phyloP scores from a whole-genome alignment of 106 monocot genomes.

The Ottelia alismoides region DNA sequence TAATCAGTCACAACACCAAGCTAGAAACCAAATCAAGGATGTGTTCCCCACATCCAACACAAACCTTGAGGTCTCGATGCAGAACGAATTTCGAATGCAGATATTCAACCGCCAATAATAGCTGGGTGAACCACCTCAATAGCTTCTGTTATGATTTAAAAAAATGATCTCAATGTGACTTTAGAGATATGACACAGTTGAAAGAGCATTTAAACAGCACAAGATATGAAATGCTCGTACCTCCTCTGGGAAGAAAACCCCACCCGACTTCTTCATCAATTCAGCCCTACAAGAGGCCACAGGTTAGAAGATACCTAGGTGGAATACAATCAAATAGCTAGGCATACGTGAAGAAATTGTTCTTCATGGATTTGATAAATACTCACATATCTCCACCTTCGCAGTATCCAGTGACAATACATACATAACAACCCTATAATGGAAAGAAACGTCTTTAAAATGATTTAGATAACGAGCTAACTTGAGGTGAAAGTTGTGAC shows the following conservation, averaged over 20 bases:
- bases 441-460: too few species aligned
- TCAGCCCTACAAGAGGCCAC: conserved; percentile 41
- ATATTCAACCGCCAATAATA: conserved; percentile 89
- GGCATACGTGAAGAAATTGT: not conserved
- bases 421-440: conserved; percentile 87
- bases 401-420: conserved; percentile 96
- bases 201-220: not conserved
- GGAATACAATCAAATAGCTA: too few species aligned
- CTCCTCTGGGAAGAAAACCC: conserved; percentile 82
- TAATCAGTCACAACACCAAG: not conserved
- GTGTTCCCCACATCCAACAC: not conserved
- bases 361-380: not conserved
- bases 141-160: conserved; percentile 45
- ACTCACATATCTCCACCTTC: conserved; percentile 99
- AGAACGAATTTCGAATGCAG: conserved; percentile 95
- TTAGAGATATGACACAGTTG: not conserved
- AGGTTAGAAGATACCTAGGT: not conserved
- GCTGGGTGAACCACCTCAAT: conserved; percentile 88
- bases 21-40: not conserved
- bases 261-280: conserved; percentile 71
- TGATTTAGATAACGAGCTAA: too few species aligned
- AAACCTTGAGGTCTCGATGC: conserved; percentile 96
- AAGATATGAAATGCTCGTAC: conserved; percentile 14
- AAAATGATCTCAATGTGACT: not conserved
- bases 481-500: too few species aligned